These are phyloP conservation scores for Scopulariopsis brevicaulis DNA, from an alignment of 2,329 filamentous ascomycete genomes.

Conservation along the genomic window DNA sequence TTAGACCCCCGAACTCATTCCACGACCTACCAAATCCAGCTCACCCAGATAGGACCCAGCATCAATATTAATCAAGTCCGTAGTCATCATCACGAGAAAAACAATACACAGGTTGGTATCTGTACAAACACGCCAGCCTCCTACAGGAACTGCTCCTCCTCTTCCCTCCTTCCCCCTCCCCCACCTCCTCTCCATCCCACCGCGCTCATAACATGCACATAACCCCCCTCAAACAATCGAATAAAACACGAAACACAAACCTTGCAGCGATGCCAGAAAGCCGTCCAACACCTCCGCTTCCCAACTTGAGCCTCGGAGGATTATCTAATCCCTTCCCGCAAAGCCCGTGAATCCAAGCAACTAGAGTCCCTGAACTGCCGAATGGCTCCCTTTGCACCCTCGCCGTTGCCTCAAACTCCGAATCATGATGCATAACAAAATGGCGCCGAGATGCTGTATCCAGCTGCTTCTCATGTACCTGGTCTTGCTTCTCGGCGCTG, in stretches of 20 bases:
- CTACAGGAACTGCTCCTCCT: background rate
- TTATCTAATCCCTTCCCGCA: constrained; percentile 35
- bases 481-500: background rate
- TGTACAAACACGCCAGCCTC: background rate
- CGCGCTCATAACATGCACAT: background rate
- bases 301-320: constrained; percentile 25
- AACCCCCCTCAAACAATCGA: background rate
- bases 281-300: constrained; percentile 10
- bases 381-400: background rate
- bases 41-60: background rate
- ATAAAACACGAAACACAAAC: background rate
- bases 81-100: background rate
- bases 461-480: background rate
- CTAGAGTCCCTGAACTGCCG: background rate
- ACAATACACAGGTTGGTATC: background rate
- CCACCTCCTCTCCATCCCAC: background rate
- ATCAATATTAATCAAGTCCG: background rate
- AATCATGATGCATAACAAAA: constrained; percentile 17
- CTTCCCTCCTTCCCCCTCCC: background rate
- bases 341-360: background rate
- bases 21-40: background rate
- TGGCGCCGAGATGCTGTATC: constrained; percentile 4
- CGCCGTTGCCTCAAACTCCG: background rate
- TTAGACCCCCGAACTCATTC: too few relatives aligned
- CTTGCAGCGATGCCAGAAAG: constrained; percentile 7